Percentiles rank a stretch among this genome's conserved stretches.
Evolutionary conservation across 1,139 yeast genomes (phyloP).

Genomic region (Kluyveromyces sp.): DNA sequence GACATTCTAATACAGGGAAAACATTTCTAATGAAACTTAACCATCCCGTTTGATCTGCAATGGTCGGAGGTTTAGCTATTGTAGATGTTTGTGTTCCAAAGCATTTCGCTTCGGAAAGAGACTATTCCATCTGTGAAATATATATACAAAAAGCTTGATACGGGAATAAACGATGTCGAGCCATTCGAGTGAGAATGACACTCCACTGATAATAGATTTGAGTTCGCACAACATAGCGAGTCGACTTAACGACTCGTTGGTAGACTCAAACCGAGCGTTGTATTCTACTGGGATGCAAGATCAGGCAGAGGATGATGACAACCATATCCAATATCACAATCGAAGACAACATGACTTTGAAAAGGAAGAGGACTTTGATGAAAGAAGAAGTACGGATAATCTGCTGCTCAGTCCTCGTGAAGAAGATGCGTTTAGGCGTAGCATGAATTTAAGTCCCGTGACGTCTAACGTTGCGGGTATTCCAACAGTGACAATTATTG

Average conservation of each 20-base stretch:
- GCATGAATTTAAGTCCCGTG: neutral
- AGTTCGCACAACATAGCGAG: conserved; percentile 3
- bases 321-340: neutral
- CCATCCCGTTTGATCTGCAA: too few relatives aligned
- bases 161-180: neutral
- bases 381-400: neutral
- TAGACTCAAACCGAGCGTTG: conserved; percentile 1
- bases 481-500: conserved; percentile 2
- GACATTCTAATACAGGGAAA: too few relatives aligned
- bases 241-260: conserved; percentile 2
- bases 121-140: too few relatives aligned
- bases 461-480: neutral
- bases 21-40: neutral
- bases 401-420: conserved; percentile 2
- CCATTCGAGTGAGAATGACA: neutral
- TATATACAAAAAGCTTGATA: neutral
- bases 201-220: conserved; percentile 1
- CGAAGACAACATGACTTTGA: neutral
- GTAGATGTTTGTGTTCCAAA: too few relatives aligned
- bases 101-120: too few relatives aligned
- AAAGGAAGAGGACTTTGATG: neutral
- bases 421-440: neutral
- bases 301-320: neutral
- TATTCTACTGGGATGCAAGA: conserved; percentile 1
- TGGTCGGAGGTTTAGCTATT: too few relatives aligned